Base-by-base conservation (phyloP, 164 flowering plant genomes). In the Santalum album region DNA sequence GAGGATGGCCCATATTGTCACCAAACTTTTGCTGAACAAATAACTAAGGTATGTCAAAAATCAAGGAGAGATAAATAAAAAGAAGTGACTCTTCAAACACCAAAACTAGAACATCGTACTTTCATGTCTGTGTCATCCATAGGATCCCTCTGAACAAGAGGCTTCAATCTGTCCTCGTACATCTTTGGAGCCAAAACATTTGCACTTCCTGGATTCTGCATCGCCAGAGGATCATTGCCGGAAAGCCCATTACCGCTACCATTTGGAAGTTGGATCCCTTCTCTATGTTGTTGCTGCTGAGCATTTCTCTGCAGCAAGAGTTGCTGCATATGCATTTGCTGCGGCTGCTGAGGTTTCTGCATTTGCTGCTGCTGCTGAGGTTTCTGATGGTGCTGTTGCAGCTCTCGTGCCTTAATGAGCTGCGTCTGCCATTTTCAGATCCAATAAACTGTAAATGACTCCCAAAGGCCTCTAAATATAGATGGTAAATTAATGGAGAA, bases 401-500 rank as follows among this genome's bases (percentile, higher is more conserved):
- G 26, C 60, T 52, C 49, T 18, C 79, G 69, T 42, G 81, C 78
- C 59, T 83, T 80, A 6, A 62, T 65, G 26, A 73, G 12, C 51
- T 83, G 90, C 27, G 79, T 76, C 90, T 83, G 71, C 45, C 44
- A 67, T 57, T 54, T 27, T 25, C 16, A 25, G 1, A 17, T n/a
- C n/a, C n/a, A n/a, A n/a, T n/a, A n/a, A n/a, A n/a, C n/a, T n/a
- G n/a, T n/a, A n/a, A n/a, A n/a, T n/a, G n/a, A n/a, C n/a, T n/a
- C n/a, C n/a, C n/a, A n/a, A n/a, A n/a, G n/a, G n/a, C n/a, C n/a
- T n/a, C n/a, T n/a, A n/a, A n/a, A n/a, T n/a, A n/a, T n/a, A n/a
- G n/a, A n/a, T n/a, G n/a, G n/a, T n/a, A n/a, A n/a, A n/a, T n/a
- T n/a, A 38, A 12, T 12, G 42, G 15, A 2, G 42, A 38, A 38